Evolutionary conservation across 73 alveolate species (phyloP).

Genomic region (Tetrahymena elliotti): DNA sequence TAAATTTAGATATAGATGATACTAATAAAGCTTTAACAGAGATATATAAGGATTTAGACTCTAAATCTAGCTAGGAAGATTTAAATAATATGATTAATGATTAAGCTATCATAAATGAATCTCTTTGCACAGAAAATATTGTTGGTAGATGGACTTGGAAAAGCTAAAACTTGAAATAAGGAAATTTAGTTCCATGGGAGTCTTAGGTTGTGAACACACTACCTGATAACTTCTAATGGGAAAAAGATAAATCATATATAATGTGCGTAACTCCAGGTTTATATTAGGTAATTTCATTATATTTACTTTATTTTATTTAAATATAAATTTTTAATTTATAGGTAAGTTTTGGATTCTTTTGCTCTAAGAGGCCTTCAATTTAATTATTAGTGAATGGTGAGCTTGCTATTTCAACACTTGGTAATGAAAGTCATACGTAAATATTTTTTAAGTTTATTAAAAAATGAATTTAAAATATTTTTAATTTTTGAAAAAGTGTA

Average conservation of each 20-base stretch:
- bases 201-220: slow-evolving; percentile 84
- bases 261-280: slow-evolving; percentile 90
- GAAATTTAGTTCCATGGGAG: slow-evolving; percentile 92
- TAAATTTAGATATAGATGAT: slow-evolving; percentile 45
- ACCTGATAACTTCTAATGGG: slow-evolving; percentile 96
- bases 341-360: slow-evolving; percentile 81
- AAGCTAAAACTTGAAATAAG: slow-evolving; percentile 73
- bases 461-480: not conserved
- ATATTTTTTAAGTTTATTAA: not conserved
- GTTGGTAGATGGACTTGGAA: slow-evolving; percentile 96
- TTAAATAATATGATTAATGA: slow-evolving; percentile 57
- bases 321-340: slow-evolving; percentile 40
- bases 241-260: slow-evolving; percentile 78
- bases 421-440: slow-evolving; percentile 28
- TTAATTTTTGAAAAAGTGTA: not conserved
- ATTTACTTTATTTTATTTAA: not conserved
- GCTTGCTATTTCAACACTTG: slow-evolving; percentile 69
- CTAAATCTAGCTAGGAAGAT: slow-evolving; percentile 54
- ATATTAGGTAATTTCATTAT: slow-evolving; percentile 59
- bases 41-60: slow-evolving; percentile 68
- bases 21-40: slow-evolving; percentile 62
- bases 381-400: slow-evolving; percentile 93
- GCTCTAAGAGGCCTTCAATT: slow-evolving; percentile 86
- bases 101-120: slow-evolving; percentile 79
- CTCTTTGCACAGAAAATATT: slow-evolving; percentile 86